A percentile compares a stretch with the other conserved stretches of the same genome.
Conservation (phyloP, 148 eudicot species). For the Nyssa sinensis region DNA sequence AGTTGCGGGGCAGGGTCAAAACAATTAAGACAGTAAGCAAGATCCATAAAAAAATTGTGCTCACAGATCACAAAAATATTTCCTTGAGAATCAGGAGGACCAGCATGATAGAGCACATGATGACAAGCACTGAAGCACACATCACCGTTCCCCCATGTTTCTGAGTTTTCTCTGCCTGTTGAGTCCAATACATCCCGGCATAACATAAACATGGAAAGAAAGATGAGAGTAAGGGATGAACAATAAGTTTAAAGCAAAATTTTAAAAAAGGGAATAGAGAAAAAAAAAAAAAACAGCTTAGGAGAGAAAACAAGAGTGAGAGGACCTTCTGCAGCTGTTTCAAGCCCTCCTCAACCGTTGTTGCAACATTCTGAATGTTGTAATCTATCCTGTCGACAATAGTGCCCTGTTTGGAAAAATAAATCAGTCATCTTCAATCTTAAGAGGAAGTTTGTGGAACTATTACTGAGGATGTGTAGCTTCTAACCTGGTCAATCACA, state of each 20-base stretch:
- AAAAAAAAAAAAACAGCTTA: background rate
- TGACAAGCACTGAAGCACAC: constrained; percentile 65
- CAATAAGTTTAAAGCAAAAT: background rate
- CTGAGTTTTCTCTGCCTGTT: constrained; percentile 76
- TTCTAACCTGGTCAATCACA: constrained; percentile 79
- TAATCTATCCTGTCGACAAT: constrained; percentile 74
- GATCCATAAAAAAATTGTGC: background rate
- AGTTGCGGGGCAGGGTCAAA: background rate
- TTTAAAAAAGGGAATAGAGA: background rate
- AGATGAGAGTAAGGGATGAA: background rate
- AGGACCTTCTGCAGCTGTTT: constrained; percentile 69
- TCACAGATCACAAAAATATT: constrained; percentile 35
- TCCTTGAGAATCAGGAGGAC: constrained; percentile 62
- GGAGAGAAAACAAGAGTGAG: background rate
- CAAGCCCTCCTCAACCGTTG: constrained; percentile 61
- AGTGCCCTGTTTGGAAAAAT: constrained; percentile 52
- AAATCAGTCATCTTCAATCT: constrained; percentile 1
- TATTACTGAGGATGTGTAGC: background rate
- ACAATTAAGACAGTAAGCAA: background rate
- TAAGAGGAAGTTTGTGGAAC: background rate
- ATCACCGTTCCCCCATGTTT: constrained; percentile 64
- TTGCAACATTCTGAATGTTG: constrained; percentile 72
- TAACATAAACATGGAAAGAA: background rate
- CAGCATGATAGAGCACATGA: constrained; percentile 78
- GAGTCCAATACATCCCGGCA: background rate